Percentiles rank a stretch among this genome's conserved stretches.
Evolutionary conservation across 305 asterid species (phyloP).

Genomic region (Fraxinus sp.): DNA sequence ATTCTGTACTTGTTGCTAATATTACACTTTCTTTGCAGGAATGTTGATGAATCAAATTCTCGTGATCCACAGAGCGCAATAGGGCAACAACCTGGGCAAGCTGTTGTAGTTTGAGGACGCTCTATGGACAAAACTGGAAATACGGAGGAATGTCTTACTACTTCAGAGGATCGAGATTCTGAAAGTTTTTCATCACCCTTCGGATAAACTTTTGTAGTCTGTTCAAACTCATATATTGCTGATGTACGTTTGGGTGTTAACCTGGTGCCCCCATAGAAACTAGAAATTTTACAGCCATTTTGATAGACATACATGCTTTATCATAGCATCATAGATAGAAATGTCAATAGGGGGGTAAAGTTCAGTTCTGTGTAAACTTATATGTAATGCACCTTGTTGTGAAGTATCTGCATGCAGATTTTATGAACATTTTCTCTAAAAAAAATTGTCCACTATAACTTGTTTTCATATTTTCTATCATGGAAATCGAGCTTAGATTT

Average conservation of each 20-base stretch:
- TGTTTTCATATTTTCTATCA: not conserved
- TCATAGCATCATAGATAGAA: conserved; percentile 4
- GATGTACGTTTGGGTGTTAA: not conserved
- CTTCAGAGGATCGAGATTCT: not conserved
- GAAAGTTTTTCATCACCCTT: not conserved
- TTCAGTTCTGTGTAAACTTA: not conserved
- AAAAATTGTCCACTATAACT: not conserved
- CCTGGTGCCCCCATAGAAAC: conserved; percentile 1
- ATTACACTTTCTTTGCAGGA: not conserved
- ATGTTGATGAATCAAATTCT: not conserved
- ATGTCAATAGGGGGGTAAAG: not conserved
- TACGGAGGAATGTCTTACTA: not conserved
- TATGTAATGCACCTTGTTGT: conserved; percentile 7
- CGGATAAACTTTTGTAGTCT: not conserved
- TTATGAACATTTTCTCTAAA: not conserved
- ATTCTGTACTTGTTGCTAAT: not conserved
- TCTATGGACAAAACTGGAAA: not conserved
- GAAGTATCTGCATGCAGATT: not conserved
- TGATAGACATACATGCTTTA: not conserved
- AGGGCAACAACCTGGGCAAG: not conserved
- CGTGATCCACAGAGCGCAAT: not conserved
- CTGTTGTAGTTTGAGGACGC: conserved; percentile 13
- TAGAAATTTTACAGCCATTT: not conserved
- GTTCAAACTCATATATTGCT: not conserved
- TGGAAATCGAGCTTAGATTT: not conserved